These are phyloP conservation scores for Schizopora paradoxa DNA, from an alignment of 1,284 basidiomycete species.

Conservation along the genomic window DNA sequence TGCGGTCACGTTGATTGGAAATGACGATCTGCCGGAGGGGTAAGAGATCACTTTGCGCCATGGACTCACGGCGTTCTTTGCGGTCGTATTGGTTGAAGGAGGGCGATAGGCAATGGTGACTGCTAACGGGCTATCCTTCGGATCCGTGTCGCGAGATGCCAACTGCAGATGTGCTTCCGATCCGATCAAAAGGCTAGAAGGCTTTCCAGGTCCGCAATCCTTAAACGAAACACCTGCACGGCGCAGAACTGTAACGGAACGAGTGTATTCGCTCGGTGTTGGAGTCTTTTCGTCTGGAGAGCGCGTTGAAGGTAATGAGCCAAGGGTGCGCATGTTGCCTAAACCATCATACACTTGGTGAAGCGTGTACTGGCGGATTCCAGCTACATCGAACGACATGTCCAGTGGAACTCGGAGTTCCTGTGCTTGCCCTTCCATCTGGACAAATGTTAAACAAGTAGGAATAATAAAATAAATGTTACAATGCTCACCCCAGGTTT, in stretches of 20 bases:
- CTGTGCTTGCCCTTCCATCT: conserved; percentile 31
- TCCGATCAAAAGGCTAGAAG: conserved; percentile 72
- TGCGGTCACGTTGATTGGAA: conserved; percentile 47
- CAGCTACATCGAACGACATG: conserved; percentile 54
- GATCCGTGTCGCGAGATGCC: conserved; percentile 45
- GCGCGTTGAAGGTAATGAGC: conserved; percentile 33
- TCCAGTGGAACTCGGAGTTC: conserved; percentile 67
- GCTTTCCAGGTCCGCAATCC: conserved; percentile 66
- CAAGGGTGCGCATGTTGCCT: conserved; percentile 47
- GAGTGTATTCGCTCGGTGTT: conserved; percentile 37
- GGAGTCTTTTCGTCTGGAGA: conserved; percentile 11
- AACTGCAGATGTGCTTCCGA: conserved; percentile 51
- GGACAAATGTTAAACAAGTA: conserved; percentile 17
- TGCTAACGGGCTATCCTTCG: conserved; percentile 63
- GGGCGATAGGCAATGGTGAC: conserved; percentile 59
- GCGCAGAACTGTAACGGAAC: conserved; percentile 71
- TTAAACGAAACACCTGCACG: conserved; percentile 73
- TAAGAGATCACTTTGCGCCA: conserved; percentile 60
- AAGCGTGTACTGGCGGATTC: conserved; percentile 62
- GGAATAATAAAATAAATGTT: conserved; percentile 20
- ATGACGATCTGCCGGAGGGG: conserved; percentile 38
- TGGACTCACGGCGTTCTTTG: conserved; percentile 38
- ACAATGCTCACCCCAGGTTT: conserved; percentile 29
- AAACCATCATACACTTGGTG: conserved; percentile 71
- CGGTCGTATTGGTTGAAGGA: conserved; percentile 30